phyloP scores from a whole-genome alignment of 257 asterid species.

The Rubia yunnanensis region DNA sequence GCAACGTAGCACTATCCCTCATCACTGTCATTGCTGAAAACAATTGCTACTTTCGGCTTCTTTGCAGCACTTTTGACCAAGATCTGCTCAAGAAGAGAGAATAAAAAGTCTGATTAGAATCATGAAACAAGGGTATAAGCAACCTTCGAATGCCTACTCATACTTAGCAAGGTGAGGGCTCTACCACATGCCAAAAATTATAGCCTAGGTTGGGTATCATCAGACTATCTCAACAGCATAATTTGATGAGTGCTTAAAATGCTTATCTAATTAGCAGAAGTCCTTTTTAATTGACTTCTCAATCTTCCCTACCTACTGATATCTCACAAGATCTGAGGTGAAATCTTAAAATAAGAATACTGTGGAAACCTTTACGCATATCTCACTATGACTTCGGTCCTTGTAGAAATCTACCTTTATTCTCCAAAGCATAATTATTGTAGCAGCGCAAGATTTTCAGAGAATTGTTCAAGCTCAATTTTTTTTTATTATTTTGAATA shows the following conservation, averaged over 20 bases:
- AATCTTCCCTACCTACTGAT: neutral
- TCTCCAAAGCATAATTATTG: neutral
- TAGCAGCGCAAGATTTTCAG: neutral
- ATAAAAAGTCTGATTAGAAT: neutral
- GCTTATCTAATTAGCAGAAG: neutral
- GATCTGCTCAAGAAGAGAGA: conserved; percentile 33
- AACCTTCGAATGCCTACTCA: neutral
- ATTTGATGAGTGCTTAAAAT: neutral
- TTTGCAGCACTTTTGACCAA: conserved; percentile 33
- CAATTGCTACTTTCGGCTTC: conserved; percentile 69
- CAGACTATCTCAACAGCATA: too few species aligned
- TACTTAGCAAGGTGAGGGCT: neutral
- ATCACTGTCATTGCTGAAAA: conserved; percentile 67
- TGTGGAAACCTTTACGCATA: neutral
- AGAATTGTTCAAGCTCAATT: neutral
- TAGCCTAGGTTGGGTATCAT: too few species aligned
- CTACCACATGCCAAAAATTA: too few species aligned
- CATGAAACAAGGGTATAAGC: neutral
- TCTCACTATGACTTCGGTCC: neutral
- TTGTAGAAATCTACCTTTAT: neutral
- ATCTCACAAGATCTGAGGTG: neutral
- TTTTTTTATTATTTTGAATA: neutral
- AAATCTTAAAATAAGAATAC: neutral
- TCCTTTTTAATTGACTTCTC: neutral
- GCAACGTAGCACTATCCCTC: conserved; percentile 37